Conservation (phyloP, 805 yeast genomes). For the Wickerhamomyces alni region DNA sequence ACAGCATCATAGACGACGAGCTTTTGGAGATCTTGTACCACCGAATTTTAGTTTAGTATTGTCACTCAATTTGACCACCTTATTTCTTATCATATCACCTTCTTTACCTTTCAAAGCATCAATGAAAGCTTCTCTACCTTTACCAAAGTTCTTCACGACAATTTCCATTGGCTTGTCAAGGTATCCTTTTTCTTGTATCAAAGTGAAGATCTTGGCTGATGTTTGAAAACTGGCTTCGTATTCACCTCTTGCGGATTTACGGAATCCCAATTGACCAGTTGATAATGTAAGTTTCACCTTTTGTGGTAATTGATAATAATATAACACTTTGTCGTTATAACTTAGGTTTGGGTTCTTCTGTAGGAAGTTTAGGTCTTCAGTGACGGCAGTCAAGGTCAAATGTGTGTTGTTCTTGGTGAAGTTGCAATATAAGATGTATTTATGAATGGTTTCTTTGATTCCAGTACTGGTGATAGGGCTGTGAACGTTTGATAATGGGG, state of each 20-base stretch:
- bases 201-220: slow-evolving; percentile 62
- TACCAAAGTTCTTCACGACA: slow-evolving; percentile 76
- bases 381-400: slow-evolving; percentile 65
- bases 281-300: slow-evolving; percentile 60
- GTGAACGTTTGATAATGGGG: slow-evolving; percentile 9
- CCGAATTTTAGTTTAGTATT: slow-evolving; percentile 83
- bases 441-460: slow-evolving; percentile 34
- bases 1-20: slow-evolving; percentile 59
- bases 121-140: slow-evolving; percentile 82
- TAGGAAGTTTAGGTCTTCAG: slow-evolving; percentile 55
- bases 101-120: slow-evolving; percentile 86
- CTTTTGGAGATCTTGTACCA: slow-evolving; percentile 81
- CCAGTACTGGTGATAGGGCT: slow-evolving; percentile 2
- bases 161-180: slow-evolving; percentile 65
- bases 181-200: slow-evolving; percentile 57
- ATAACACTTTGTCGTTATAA: slow-evolving; percentile 66
- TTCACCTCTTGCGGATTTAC: slow-evolving; percentile 85
- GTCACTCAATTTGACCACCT: slow-evolving; percentile 68
- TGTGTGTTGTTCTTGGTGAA: slow-evolving; percentile 83
- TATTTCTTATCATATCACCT: slow-evolving; percentile 63
- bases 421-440: slow-evolving; percentile 68
- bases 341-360: slow-evolving; percentile 49
- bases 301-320: slow-evolving; percentile 76
- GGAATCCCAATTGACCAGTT: slow-evolving; percentile 85
- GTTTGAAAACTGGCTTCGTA: slow-evolving; percentile 92